Evolutionary conservation across 352 stramenopile species (phyloP).

Genomic region (Pythium brachiatum): DNA sequence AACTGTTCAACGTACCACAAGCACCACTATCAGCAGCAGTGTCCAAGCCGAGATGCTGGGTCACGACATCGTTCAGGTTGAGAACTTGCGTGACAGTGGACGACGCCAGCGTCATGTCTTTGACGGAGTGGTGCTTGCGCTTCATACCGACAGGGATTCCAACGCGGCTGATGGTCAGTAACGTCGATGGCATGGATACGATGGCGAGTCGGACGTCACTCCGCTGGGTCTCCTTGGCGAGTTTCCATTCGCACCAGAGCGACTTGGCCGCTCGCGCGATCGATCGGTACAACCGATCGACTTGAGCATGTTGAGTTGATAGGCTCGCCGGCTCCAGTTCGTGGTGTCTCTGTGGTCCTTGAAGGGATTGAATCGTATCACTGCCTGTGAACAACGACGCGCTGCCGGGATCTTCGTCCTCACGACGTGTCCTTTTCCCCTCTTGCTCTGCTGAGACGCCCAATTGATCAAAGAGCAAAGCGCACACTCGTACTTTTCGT

Average conservation of each 20-base stretch:
- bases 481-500: slow-evolving; percentile 34
- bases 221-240: slow-evolving; percentile 24
- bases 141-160: slow-evolving; percentile 1
- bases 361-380: neutral
- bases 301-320: neutral
- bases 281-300: slow-evolving; percentile 8
- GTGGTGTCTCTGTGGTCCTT: neutral
- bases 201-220: slow-evolving; percentile 21
- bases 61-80: neutral
- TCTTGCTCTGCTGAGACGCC: neutral
- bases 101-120: slow-evolving; percentile 9
- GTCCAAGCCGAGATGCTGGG: neutral
- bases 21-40: neutral
- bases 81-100: slow-evolving; percentile 5
- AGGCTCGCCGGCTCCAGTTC: neutral
- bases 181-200: neutral
- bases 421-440: neutral
- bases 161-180: neutral
- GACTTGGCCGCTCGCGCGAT: slow-evolving; percentile 26
- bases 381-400: neutral
- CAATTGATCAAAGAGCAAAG: slow-evolving; percentile 27
- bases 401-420: neutral
- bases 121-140: slow-evolving; percentile 8
- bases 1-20: neutral
- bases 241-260: slow-evolving; percentile 54